Base-by-base conservation (phyloP, 495 filamentous ascomycete genomes). In the Elaphomyces granulatus region DNA sequence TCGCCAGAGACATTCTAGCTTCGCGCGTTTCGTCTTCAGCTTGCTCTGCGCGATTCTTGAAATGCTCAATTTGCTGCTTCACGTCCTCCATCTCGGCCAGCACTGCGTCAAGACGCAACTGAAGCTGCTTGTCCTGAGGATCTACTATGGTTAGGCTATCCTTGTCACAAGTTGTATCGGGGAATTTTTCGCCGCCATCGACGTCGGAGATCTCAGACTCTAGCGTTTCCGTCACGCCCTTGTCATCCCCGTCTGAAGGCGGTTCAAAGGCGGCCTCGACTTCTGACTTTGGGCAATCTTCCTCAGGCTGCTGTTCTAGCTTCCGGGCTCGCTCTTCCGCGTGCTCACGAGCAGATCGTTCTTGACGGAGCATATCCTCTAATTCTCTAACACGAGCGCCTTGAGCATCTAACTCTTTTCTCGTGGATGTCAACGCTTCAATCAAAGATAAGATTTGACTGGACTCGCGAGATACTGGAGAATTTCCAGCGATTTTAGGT, bases 51-150 rank as follows among this genome's bases (percentile, higher is more conserved):
- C 83, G 75, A 12, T 71, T 60, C 46, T 78, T 78, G 60, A 84
- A 94, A 0, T 61, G 60, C 36, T 88, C 78, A 50, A 94, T 77
- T 55, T 88, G 76, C 41, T 75, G 66, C 54, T 78, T 83, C 62
- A 94, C 72, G 37, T 81, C 77, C 41, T 78, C 75, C 74, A 96
- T 88, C 52, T 94, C 83, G 19, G 68, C 59, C 47, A 84, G 68
- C 77, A 94, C 82, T 4, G 67, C 61, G 35, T 95, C 87, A 15
- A 95, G 62, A 40, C 78, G 74, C 34, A 71, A 67, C 48, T 94
- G 85, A 20, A 92, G 62, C 46, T 55, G 41, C 42, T 64, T 44
- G 20, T 51, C 48, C 37, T 56, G 50, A 15, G 42, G 47, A 17
- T 63, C 54, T 1, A 48, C 42, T 8, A 60, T 45, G 8, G 46